A percentile compares a stretch with the other conserved stretches of the same genome.
Evolutionary conservation across 1,284 basidiomycete species (phyloP).

Genomic region (Rugosomyces carneus): DNA sequence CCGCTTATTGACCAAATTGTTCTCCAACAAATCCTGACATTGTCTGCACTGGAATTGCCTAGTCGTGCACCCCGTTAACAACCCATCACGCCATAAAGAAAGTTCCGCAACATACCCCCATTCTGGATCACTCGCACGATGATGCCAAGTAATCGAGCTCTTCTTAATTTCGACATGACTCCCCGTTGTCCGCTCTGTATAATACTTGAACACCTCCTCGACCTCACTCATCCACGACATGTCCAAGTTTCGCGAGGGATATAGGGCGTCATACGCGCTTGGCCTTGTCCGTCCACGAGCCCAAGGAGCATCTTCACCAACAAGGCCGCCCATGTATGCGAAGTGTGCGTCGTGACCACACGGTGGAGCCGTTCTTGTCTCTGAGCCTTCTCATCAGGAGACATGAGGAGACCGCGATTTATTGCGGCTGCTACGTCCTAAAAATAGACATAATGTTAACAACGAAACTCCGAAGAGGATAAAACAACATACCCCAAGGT

Average conservation of each 20-base stretch:
- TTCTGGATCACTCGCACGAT: constrained; percentile 88
- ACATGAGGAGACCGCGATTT: constrained; percentile 83
- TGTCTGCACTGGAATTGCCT: constrained; percentile 92
- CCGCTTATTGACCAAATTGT: constrained; percentile 81
- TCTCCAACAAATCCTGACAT: constrained; percentile 94
- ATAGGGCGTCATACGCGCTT: constrained; percentile 83
- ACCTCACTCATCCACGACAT: constrained; percentile 99
- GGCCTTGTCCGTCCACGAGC: constrained; percentile 77
- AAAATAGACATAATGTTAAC: not conserved
- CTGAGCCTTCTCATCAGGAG: constrained; percentile 65
- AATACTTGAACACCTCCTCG: constrained; percentile 93
- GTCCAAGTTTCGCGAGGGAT: constrained; percentile 87
- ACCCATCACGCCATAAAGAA: not conserved
- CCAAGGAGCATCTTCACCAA: constrained; percentile 86
- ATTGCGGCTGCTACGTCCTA: constrained; percentile 94
- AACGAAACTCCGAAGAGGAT: constrained; percentile 1
- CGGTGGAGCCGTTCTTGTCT: constrained; percentile 80
- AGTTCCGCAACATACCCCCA: constrained; percentile 93
- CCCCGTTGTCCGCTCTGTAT: constrained; percentile 95
- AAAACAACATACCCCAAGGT: constrained; percentile 59
- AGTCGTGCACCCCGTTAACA: constrained; percentile 13
- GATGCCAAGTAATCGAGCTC: constrained; percentile 98
- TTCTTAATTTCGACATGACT: constrained; percentile 96
- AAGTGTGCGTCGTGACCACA: constrained; percentile 90
- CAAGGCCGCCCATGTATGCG: constrained; percentile 92